Evolutionary conservation across 257 asterid species (phyloP).

Genomic region (Primulina tabacum): DNA sequence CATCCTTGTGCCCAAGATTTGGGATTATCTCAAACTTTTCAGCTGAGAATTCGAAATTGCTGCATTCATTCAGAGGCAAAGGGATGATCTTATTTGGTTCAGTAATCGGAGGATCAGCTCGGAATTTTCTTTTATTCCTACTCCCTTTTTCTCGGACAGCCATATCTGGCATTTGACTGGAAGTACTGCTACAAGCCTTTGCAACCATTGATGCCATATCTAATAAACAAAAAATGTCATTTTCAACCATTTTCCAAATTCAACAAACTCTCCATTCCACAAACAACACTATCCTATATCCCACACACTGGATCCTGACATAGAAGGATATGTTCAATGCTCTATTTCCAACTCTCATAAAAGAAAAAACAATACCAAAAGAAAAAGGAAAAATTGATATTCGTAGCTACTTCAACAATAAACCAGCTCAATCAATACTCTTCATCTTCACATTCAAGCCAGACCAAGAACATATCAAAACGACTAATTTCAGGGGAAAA

Average conservation of each 20-base stretch:
- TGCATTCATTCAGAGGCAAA: conserved; percentile 53
- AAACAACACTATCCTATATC: conserved; percentile 4
- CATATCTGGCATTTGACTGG: conserved; percentile 65
- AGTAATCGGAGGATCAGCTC: conserved; percentile 75
- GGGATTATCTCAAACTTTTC: conserved; percentile 55
- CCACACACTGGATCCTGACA: conserved; percentile 17
- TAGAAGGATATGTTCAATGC: conserved; percentile 16
- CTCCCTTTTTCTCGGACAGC: conserved; percentile 71
- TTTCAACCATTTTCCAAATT: conserved; percentile 27
- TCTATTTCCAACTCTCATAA: conserved; percentile 20
- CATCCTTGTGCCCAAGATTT: conserved; percentile 36
- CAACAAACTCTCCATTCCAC: conserved; percentile 29
- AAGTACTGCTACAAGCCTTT: conserved; percentile 57
- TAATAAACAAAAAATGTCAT: conserved; percentile 42
- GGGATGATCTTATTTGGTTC: conserved; percentile 57
- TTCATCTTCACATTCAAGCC: conserved; percentile 27
- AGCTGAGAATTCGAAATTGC: conserved; percentile 73
- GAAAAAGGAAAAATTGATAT: background rate
- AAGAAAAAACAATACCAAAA: conserved; percentile 20
- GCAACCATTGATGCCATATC: conserved; percentile 80
- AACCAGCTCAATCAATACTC: conserved; percentile 36
- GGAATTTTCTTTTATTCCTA: conserved; percentile 89
- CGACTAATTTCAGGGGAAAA: conserved; percentile 16
- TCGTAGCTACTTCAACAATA: conserved; percentile 20
- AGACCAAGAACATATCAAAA: conserved; percentile 23